Base-by-base conservation (phyloP, 1,284 basidiomycete genomes). In the Peniophora sp. region DNA sequence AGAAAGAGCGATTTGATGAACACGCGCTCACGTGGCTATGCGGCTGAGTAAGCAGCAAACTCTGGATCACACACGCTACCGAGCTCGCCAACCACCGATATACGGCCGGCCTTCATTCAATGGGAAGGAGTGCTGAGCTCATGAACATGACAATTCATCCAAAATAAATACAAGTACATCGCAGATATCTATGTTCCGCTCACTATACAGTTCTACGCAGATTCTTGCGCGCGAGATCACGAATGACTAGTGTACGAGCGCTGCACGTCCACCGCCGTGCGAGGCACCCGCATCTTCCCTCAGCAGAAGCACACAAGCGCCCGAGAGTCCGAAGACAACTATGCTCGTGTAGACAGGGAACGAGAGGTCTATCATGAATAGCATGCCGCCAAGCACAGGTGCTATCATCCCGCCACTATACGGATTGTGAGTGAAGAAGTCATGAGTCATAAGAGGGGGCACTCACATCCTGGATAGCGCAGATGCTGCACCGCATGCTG, bases 401-500 rank as follows among this genome's bases (percentile, higher is more conserved):
- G 92, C 92, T 34, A 92, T 81, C 78, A 97, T 93, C 1, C 94
- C 94, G 2, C 92, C 87, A 63, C 91, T 94, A 62, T 24, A 50
- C 39, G 36, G 52, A 44, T 23, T 12, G 39, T 51, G 35, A 34
- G 48, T 17, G 51, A 37, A 44, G 42, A 48, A 12, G 56, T 48
- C 20, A 51, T 46, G 47, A 43, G 9, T 20, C 47, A 47, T 27
- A 11, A 32, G 15, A n/a, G 18, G 42, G 35, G 44, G 36, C 2
- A 76, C 85, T 56, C 62, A 92, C 84, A 96, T 82, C 64, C 93
- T 76, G 18, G 89, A 93, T 1, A 96, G 68, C 3, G 92, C 92
- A 2, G 92, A 92, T 0, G 93, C 92, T 48, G 92, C 90, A 0
- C 94, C 93, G 60, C 89, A 91, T 0, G 92, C 93, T 6, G 92